Conservation (phyloP, 352 stramenopile genomes). For the Phytopythium cucurbitacearum region DNA sequence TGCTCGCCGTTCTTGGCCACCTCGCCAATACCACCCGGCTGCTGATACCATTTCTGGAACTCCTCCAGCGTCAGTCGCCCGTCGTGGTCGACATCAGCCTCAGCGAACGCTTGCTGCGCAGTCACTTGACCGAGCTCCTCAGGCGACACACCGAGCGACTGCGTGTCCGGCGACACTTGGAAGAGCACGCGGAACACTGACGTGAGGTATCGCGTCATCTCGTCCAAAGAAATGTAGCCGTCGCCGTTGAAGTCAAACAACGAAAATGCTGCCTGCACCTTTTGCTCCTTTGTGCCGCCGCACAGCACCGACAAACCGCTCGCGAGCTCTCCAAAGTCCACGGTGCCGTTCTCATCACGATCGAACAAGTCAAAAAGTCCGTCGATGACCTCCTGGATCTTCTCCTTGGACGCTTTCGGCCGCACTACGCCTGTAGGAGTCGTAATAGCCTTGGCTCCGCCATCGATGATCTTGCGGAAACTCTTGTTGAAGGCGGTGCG, state of each 20-base stretch:
- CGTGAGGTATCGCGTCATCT: constrained; percentile 87
- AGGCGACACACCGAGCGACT: constrained; percentile 53
- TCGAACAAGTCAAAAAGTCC: constrained; percentile 84
- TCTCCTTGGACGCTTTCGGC: constrained; percentile 16
- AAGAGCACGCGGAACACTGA: constrained; percentile 86
- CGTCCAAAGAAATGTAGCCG: constrained; percentile 80
- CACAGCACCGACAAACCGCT: constrained; percentile 81
- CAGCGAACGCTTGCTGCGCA: constrained; percentile 69
- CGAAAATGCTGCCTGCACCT: constrained; percentile 78
- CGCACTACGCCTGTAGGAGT: not conserved
- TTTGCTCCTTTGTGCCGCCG: constrained; percentile 82
- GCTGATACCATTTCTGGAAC: constrained; percentile 85
- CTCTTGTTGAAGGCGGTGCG: constrained; percentile 72
- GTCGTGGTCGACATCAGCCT: constrained; percentile 67
- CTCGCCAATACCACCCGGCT: constrained; percentile 63
- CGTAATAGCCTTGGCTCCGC: constrained; percentile 1
- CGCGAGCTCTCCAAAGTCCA: constrained; percentile 83
- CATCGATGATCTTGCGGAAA: constrained; percentile 64
- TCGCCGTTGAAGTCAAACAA: constrained; percentile 89
- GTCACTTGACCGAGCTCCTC: constrained; percentile 81
- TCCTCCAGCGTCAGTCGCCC: constrained; percentile 77
- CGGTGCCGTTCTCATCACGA: constrained; percentile 54
- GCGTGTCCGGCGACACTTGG: constrained; percentile 63
- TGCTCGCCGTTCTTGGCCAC: constrained; percentile 77
- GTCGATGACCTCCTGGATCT: constrained; percentile 55